phyloP scores from a whole-genome alignment of 176 grass and related monocot species.

The Bolboschoenus planiculmis region DNA sequence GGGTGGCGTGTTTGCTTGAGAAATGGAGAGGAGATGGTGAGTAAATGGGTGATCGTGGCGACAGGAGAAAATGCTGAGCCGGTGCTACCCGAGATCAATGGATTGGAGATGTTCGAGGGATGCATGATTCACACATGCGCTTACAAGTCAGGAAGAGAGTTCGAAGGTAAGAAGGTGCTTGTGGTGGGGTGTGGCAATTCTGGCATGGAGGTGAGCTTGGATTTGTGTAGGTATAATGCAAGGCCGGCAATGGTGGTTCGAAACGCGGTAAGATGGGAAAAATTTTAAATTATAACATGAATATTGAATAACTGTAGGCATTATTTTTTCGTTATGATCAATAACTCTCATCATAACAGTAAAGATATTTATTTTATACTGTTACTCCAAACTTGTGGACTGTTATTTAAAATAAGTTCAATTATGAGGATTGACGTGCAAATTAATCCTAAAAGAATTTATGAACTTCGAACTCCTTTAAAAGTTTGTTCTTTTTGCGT shows the following conservation, averaged over 20 bases:
- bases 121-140: slow-evolving; percentile 53
- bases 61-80: slow-evolving; percentile 96
- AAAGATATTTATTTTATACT: background rate
- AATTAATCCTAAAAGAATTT: background rate
- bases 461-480: background rate
- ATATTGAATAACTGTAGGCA: background rate
- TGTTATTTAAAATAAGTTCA: background rate
- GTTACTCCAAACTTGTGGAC: background rate
- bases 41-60: slow-evolving; percentile 74
- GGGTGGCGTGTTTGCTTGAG: slow-evolving; percentile 50
- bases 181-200: slow-evolving; percentile 95
- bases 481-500: background rate
- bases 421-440: background rate
- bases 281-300: background rate
- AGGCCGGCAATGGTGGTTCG: slow-evolving; percentile 72
- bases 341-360: background rate
- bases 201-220: slow-evolving; percentile 97
- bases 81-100: slow-evolving; percentile 34
- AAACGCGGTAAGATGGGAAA: slow-evolving; percentile 50
- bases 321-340: too few species aligned
- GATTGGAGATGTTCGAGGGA: slow-evolving; percentile 36
- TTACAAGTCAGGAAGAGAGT: slow-evolving; percentile 79
- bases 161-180: slow-evolving; percentile 62
- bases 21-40: slow-evolving; percentile 33
- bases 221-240: slow-evolving; percentile 68